A percentile compares a stretch with the other conserved stretches of the same genome.
These are phyloP conservation scores for Eryngium alpinum DNA, from an alignment of 140 eudicot genomes.

Conservation along the genomic window DNA sequence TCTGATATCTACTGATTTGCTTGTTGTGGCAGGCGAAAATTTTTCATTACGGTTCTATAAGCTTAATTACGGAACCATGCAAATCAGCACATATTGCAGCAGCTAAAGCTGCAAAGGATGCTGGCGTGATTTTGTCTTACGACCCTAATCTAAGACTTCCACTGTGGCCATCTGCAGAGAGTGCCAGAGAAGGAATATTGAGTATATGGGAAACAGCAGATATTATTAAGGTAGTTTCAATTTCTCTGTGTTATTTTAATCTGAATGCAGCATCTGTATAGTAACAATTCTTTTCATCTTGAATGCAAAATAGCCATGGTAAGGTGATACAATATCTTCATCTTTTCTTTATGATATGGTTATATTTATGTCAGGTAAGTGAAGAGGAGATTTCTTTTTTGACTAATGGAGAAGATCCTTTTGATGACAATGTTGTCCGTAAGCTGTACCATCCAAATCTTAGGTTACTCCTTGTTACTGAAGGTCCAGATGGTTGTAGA, in stretches of 20 bases:
- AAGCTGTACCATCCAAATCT: conserved; percentile 82
- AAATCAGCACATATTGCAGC: conserved; percentile 97
- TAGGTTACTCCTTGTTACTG: conserved; percentile 84
- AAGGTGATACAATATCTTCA: neutral
- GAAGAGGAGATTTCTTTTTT: conserved; percentile 81
- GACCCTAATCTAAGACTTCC: conserved; percentile 99
- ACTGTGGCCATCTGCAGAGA: conserved; percentile 90
- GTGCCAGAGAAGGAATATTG: conserved; percentile 91
- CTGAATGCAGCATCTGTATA: neutral
- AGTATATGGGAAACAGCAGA: conserved; percentile 97
- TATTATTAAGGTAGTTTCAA: conserved; percentile 57
- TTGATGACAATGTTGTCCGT: conserved; percentile 82
- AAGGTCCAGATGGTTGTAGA: conserved; percentile 95
- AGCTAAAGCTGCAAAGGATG: conserved; percentile 84
- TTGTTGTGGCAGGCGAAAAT: conserved; percentile 71
- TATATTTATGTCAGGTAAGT: conserved; percentile 46
- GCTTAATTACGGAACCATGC: conserved; percentile 96
- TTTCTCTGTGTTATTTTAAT: neutral
- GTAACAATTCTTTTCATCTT: neutral
- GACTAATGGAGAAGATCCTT: conserved; percentile 94
- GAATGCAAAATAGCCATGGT: neutral
- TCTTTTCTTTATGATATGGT: neutral
- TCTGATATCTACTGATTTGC: neutral
- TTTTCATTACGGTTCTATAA: conserved; percentile 92
- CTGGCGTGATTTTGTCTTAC: conserved; percentile 86